A percentile compares a stretch with the other conserved stretches of the same genome.
phyloP scores from a whole-genome alignment of 345 rosid species.

The Chamaenerion angustifolium region DNA sequence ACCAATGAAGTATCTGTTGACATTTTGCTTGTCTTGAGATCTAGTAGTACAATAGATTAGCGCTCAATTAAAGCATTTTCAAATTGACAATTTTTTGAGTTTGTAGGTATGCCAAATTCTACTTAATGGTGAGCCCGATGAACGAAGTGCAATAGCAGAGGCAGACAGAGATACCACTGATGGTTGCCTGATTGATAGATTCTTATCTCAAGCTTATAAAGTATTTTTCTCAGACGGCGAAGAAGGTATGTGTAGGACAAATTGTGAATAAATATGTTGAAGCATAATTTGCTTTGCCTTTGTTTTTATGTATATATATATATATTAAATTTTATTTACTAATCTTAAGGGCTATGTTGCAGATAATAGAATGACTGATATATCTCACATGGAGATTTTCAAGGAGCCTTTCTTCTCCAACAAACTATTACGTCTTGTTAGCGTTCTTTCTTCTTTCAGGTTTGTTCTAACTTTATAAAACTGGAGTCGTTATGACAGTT shows the following conservation, averaged over 20 bases:
- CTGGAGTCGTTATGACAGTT: neutral
- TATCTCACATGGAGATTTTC: slow-evolving; percentile 36
- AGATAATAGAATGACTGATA: slow-evolving; percentile 34
- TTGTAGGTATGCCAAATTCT: slow-evolving; percentile 63
- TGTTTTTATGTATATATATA: too few species aligned
- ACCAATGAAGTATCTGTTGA: too few species aligned
- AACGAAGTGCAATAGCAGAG: slow-evolving; percentile 36
- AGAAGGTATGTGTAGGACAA: too few species aligned
- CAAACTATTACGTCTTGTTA: slow-evolving; percentile 60
- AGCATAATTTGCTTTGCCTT: too few species aligned
- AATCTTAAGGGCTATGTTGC: slow-evolving; percentile 11
- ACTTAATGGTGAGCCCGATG: slow-evolving; percentile 36
- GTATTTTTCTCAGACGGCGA: too few species aligned
- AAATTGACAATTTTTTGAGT: slow-evolving; percentile 1
- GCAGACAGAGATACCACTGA: slow-evolving; percentile 37
- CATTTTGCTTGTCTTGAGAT: too few species aligned
- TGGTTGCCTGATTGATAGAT: slow-evolving; percentile 31
- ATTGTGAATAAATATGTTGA: too few species aligned
- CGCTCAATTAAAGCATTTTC: neutral
- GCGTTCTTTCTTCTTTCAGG: slow-evolving; percentile 79
- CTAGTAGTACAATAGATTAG: too few species aligned
- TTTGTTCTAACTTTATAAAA: slow-evolving; percentile 19
- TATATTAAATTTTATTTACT: too few species aligned
- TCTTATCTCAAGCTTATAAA: slow-evolving; percentile 47
- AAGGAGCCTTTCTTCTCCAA: slow-evolving; percentile 73